phyloP scores from a whole-genome alignment of 768 basidiomycete genomes.

The Podaxis rugospora region DNA sequence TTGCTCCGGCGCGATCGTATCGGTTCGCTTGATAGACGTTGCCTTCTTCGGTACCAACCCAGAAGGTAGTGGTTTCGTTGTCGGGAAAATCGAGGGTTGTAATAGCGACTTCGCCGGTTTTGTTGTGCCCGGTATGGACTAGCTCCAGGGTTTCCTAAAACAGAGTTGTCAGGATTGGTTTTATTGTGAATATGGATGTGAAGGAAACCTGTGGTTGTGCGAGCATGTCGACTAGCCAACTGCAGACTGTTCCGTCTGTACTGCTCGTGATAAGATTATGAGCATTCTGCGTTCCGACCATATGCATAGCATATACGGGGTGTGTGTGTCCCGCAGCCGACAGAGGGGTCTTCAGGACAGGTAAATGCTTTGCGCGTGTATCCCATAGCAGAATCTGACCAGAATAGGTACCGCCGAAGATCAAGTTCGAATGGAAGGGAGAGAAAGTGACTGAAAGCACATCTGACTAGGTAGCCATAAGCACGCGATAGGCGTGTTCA shows the following conservation, averaged over 20 bases:
- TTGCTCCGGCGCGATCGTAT: constrained; percentile 94
- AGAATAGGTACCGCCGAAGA: constrained; percentile 99
- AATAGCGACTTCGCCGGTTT: constrained; percentile 95
- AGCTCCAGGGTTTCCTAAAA: constrained; percentile 89
- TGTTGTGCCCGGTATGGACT: constrained; percentile 85
- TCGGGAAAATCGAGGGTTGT: constrained; percentile 93
- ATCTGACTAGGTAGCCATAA: constrained; percentile 65
- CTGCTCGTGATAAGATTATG: constrained; percentile 96
- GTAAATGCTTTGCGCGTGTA: constrained; percentile 92
- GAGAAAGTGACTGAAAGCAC: constrained; percentile 96
- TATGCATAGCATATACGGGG: constrained; percentile 96
- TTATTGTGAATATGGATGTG: not conserved
- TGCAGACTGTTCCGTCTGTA: constrained; percentile 95
- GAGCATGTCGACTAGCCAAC: constrained; percentile 98
- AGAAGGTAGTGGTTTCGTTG: constrained; percentile 95
- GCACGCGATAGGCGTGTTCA: not conserved
- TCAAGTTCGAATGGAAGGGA: constrained; percentile 94
- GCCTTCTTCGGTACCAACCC: constrained; percentile 98
- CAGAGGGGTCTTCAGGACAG: constrained; percentile 93
- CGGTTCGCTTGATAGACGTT: constrained; percentile 95
- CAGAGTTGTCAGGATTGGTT: not conserved
- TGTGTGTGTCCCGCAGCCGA: constrained; percentile 97
- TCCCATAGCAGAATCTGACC: constrained; percentile 99
- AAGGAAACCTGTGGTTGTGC: constrained; percentile 85
- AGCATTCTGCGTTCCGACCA: constrained; percentile 98